Conservation (phyloP, 2,329 filamentous ascomycete genomes). For the Ophiostoma sp. region DNA sequence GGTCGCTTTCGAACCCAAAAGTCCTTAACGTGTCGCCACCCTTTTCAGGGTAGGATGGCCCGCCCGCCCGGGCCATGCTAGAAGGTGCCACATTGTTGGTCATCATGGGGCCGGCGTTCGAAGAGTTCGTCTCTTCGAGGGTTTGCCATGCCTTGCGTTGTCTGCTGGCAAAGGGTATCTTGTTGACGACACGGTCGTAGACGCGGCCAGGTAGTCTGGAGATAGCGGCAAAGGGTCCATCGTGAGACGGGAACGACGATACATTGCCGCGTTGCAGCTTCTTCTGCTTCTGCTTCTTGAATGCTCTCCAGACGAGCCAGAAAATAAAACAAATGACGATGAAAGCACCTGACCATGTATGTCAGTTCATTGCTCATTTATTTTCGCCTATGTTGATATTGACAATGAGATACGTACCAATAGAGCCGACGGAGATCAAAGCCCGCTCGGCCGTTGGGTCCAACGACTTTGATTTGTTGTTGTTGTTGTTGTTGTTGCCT, state of each 20-base stretch:
- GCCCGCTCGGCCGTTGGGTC: conserved; percentile 35
- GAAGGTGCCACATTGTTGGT: conserved; percentile 5
- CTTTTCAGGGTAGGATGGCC: neutral
- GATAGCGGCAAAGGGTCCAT: conserved; percentile 7
- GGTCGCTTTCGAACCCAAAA: conserved; percentile 18
- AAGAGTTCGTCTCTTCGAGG: conserved; percentile 34
- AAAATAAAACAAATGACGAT: conserved; percentile 47
- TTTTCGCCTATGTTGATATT: neutral
- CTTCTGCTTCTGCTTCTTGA: conserved; percentile 38
- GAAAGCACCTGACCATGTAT: conserved; percentile 41
- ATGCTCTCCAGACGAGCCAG: conserved; percentile 48
- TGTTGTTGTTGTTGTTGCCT: conserved; percentile 5
- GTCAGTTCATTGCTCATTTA: neutral
- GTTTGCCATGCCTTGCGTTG: conserved; percentile 35
- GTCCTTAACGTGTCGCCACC: conserved; percentile 14
- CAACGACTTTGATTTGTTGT: conserved; percentile 20
- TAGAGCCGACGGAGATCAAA: conserved; percentile 40
- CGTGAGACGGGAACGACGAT: conserved; percentile 14
- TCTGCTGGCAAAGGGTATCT: conserved; percentile 40
- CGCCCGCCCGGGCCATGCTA: neutral
- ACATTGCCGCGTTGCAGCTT: conserved; percentile 21
- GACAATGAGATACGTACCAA: conserved; percentile 33
- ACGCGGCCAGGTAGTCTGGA: conserved; percentile 24
- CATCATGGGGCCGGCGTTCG: conserved; percentile 4
- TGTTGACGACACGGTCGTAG: conserved; percentile 33